Evolutionary conservation across 371 early-diverging fungal species (phyloP), one percentile per base, ranked within the genome.

Genomic region (Saksenaea vasiformis): DNA sequence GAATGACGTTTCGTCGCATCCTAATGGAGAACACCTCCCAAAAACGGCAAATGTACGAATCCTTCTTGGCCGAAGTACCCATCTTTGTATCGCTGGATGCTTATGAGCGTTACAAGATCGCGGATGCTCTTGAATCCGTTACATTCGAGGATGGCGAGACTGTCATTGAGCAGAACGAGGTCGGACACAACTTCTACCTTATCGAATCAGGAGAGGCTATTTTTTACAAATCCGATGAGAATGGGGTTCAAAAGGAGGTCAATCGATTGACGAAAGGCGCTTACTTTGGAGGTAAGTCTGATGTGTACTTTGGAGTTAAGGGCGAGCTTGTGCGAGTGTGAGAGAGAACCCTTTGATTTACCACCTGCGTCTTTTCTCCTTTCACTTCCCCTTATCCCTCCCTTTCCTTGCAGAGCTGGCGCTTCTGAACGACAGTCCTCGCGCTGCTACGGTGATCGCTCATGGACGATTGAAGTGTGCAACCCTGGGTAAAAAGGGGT

Each of bases 71-170:
- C 70, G 93, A 93, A 44, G 92, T 96, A 35, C 92, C 92, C 4
- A 73, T 95, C 57, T 86, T 96, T 43, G 78, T 80, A 27, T 89
- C 90, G 14, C 84, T 96, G 41, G 92, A 94, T 74, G 85, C 91
- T 9, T 94, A 93, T 73, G 95, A 96, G 73, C 86, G 93, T 38
- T 94, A 92, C 80, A 95, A 95, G 77, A 93, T 96, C 68, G 93
- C 95, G 37, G 97, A 96, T 72, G 93, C 94, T 8, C 80, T 96
- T 17, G 95, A 96, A 71, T 85, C 90, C 13, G 87, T 91, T 8
- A 75, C 80, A 26, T 95, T 85, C 81, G 80, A 88, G 35, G 91
- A 93, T 65, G 88, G 85, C 38, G 89, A 93, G 15, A 78, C 84
- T 7, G 90, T 96, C 36, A 90, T 96, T 56, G 77, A 78, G 62